Evolutionary conservation across 192 early-diverging fungal genomes (phyloP).

Genomic region (Linnemannia hyalina): DNA sequence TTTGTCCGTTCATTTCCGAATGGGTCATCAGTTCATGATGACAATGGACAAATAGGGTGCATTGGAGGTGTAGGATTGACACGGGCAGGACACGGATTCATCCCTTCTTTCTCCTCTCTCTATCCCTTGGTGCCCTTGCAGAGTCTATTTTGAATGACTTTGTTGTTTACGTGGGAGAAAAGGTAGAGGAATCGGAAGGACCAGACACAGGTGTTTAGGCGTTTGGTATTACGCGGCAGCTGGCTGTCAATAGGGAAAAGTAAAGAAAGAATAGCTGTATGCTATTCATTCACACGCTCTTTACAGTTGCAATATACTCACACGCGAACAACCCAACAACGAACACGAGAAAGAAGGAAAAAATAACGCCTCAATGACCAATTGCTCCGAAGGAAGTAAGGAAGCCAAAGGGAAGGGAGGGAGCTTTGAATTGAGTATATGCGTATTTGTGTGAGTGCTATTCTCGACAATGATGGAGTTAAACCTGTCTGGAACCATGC

Average conservation of each 20-base stretch:
- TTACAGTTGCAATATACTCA: not conserved
- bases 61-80: not conserved
- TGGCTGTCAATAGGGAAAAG: not conserved
- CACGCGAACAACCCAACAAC: not conserved
- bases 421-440: not conserved
- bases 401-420: not conserved
- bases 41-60: not conserved
- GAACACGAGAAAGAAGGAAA: not conserved
- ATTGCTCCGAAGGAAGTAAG: not conserved
- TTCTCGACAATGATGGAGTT: not conserved
- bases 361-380: not conserved
- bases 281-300: constrained; percentile 3
- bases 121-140: not conserved
- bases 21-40: not conserved
- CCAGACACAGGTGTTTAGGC: constrained; percentile 2
- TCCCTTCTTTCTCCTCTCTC: not conserved
- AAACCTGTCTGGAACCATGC: not conserved
- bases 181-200: not conserved
- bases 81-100: constrained; percentile 7
- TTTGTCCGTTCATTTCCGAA: constrained; percentile 1
- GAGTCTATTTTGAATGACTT: not conserved
- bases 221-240: not conserved
- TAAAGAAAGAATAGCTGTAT: not conserved
- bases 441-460: not conserved
- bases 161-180: not conserved